Conservation (phyloP, 345 rosid genomes). For the Aquilaria malaccensis region DNA sequence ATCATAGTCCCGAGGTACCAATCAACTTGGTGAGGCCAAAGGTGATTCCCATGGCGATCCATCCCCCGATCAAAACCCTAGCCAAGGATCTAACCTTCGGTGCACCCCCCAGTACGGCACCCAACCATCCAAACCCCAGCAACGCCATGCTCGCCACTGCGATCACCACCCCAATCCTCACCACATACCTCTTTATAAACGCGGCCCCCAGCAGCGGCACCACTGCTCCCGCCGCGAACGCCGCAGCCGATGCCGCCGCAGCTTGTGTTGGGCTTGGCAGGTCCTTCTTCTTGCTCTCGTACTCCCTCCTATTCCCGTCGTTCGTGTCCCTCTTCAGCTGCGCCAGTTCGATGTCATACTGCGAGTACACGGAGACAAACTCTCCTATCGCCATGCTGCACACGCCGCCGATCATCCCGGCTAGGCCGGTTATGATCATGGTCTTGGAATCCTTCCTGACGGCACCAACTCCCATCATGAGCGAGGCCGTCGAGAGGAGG, state of each 20-base stretch:
- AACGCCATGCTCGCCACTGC: slow-evolving; percentile 26
- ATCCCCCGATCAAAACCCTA: slow-evolving; percentile 40
- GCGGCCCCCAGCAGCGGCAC: slow-evolving; percentile 32
- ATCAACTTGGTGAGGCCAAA: slow-evolving; percentile 28
- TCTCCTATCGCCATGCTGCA: slow-evolving; percentile 89
- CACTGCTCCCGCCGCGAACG: slow-evolving; percentile 27
- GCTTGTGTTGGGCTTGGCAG: slow-evolving; percentile 37
- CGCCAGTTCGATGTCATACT: slow-evolving; percentile 51
- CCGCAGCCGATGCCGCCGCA: slow-evolving; percentile 31
- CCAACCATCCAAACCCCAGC: slow-evolving; percentile 31
- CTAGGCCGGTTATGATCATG: slow-evolving; percentile 68
- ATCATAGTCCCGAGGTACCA: slow-evolving; percentile 15
- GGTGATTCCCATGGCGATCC: slow-evolving; percentile 41
- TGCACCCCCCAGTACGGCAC: slow-evolving; percentile 29
- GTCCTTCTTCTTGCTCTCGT: slow-evolving; percentile 2
- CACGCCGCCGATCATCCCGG: slow-evolving; percentile 66
- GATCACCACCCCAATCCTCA: slow-evolving; percentile 26
- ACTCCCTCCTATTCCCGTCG: background rate
- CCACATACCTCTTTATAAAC: slow-evolving; percentile 21
- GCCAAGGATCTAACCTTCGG: slow-evolving; percentile 20
- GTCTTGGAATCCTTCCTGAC: slow-evolving; percentile 51
- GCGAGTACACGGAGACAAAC: slow-evolving; percentile 77
- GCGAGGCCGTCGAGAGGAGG: slow-evolving; percentile 61
- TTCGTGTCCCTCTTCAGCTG: slow-evolving; percentile 39
- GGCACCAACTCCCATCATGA: slow-evolving; percentile 83